phyloP scores from a whole-genome alignment of 192 early-diverging fungal genomes.

The Chytriomyces confervae region DNA sequence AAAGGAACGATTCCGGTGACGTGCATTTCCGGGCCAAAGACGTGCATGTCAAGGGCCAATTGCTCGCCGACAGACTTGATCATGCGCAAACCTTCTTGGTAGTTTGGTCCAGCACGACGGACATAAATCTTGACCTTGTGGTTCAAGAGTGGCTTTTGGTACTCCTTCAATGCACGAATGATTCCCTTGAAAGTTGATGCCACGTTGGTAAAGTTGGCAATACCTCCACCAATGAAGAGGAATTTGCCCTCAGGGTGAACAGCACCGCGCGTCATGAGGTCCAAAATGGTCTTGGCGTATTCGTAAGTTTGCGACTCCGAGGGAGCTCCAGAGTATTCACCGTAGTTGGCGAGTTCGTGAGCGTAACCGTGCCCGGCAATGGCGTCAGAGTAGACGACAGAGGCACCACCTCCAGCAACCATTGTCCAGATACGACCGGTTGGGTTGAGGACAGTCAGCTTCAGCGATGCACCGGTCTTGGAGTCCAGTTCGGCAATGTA shows the following conservation, averaged over 20 bases:
- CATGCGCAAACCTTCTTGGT: slow-evolving; percentile 96
- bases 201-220: slow-evolving; percentile 99
- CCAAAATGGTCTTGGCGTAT: slow-evolving; percentile 97
- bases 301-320: slow-evolving; percentile 99
- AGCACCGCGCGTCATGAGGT: slow-evolving; percentile 93
- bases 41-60: slow-evolving; percentile 91
- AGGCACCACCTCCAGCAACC: slow-evolving; percentile 99
- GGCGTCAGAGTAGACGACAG: slow-evolving; percentile 97
- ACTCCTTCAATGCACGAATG: slow-evolving; percentile 91
- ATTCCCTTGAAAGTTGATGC: slow-evolving; percentile 99
- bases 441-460: slow-evolving; percentile 96
- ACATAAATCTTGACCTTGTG: slow-evolving; percentile 95
- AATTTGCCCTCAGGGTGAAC: slow-evolving; percentile 91
- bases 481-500: slow-evolving; percentile 97
- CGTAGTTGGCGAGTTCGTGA: slow-evolving; percentile 97
- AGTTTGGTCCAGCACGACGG: slow-evolving; percentile 98
- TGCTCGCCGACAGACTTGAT: slow-evolving; percentile 94
- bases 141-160: slow-evolving; percentile 82
- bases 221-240: slow-evolving; percentile 98
- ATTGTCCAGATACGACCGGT: slow-evolving; percentile 98
- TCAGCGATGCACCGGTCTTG: slow-evolving; percentile 98
- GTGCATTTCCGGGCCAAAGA: slow-evolving; percentile 97
- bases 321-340: slow-evolving; percentile 99
- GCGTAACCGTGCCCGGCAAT: slow-evolving; percentile 97
- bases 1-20: slow-evolving; percentile 99